phyloP scores from a whole-genome alignment of 495 filamentous ascomycete genomes.

The Thermothielavioides terrestris region DNA sequence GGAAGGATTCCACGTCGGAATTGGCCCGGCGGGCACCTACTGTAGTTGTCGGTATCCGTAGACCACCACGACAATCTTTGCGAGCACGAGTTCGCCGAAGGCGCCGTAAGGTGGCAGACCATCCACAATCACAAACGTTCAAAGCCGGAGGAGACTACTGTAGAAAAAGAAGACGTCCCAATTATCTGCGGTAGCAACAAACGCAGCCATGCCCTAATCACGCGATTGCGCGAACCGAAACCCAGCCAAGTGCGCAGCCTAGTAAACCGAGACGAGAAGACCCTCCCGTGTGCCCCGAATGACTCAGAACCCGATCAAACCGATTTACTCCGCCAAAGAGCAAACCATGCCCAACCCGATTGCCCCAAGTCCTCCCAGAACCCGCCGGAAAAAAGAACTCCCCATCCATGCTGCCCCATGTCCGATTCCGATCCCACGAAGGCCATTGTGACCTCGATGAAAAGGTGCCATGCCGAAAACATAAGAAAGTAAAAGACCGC shows the following conservation, averaged over 20 bases:
- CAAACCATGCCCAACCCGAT: background rate
- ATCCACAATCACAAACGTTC: background rate
- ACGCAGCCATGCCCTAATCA: background rate
- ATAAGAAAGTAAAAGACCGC: background rate
- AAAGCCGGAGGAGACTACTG: background rate
- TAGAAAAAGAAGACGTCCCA: background rate
- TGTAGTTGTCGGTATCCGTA: too few species aligned
- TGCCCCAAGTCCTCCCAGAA: background rate
- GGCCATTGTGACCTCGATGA: background rate
- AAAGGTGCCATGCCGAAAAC: background rate
- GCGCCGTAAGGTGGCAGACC: too few species aligned
- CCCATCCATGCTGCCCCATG: background rate
- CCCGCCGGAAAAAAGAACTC: background rate
- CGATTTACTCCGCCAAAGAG: conserved; percentile 1
- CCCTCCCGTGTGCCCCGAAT: background rate
- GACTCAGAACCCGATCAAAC: background rate
- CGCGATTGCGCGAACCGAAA: background rate
- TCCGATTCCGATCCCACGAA: background rate
- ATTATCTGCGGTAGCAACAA: background rate
- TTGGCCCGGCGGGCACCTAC: too few species aligned
- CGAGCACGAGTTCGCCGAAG: too few species aligned
- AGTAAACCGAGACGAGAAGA: background rate
- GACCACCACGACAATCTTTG: too few species aligned
- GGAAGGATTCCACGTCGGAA: too few species aligned
- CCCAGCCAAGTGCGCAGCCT: background rate